These are phyloP conservation scores for Sclerotinia subarctica DNA, from an alignment of 2,329 filamentous ascomycete genomes.

Conservation along the genomic window DNA sequence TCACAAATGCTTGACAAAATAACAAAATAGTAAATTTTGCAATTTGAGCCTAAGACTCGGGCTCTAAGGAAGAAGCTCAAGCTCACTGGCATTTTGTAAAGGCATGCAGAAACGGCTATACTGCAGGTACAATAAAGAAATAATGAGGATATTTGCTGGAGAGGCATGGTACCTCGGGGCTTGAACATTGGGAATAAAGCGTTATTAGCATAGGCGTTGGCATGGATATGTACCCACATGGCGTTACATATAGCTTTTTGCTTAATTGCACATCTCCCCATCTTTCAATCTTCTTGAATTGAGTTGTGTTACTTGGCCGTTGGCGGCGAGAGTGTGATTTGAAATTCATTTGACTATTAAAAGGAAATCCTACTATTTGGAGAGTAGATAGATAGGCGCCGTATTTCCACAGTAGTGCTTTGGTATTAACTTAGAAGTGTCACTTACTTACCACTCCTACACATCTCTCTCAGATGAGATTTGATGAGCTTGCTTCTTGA, in stretches of 20 bases:
- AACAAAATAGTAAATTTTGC: neutral
- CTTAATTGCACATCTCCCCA: neutral
- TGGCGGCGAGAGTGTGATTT: neutral
- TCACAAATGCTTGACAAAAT: neutral
- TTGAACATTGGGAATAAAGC: neutral
- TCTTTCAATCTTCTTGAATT: neutral
- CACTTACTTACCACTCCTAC: too few relatives aligned
- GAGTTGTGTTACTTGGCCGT: neutral
- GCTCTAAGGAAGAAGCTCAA: neutral
- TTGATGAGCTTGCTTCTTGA: too few relatives aligned
- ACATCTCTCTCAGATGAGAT: too few relatives aligned
- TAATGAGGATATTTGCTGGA: neutral
- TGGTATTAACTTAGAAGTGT: neutral
- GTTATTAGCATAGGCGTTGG: conserved; percentile 15
- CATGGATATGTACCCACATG: neutral
- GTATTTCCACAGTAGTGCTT: neutral
- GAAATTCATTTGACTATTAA: neutral
- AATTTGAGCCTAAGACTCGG: neutral
- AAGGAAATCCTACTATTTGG: neutral
- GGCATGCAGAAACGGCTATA: neutral
- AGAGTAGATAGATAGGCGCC: too few relatives aligned
- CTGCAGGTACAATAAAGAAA: neutral
- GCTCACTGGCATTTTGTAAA: neutral
- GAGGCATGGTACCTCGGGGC: neutral
- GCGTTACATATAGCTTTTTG: conserved; percentile 7